Evolutionary conservation across 176 grass and related monocot species (phyloP), one percentile per base, ranked within the genome.

Genomic region (Metroxylon sagu): DNA sequence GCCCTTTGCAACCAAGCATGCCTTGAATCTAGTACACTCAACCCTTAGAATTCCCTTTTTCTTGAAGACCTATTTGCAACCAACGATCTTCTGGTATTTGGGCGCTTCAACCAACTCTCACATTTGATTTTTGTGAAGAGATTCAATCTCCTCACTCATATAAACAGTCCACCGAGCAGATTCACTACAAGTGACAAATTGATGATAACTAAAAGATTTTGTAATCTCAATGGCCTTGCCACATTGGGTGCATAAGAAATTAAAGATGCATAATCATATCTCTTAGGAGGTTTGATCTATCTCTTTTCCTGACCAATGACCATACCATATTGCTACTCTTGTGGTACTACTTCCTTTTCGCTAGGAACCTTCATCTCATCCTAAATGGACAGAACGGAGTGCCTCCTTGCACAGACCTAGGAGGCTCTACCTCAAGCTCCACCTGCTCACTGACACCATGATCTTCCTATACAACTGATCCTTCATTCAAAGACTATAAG

Each of bases 51-150:
- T 31, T 50, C 27, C 28, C 15, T 74, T 18, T 2, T 56, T 66
- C 50, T 63, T 67, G 4, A 73, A 80, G 19, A 74, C 28, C 61
- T 26, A 80, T 52, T 80, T 80, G 6, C 50, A 74, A 26, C 43
- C 70, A 19, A 80, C 5, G 48, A 79, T 48, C 6, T 74, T 74
- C 8, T 4, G 30, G 18, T 69, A 30, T 68, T 74, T 56, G 1
- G 61, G 55, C 18, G 19, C 3, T 18, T 73, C 26, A 4, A 80
- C 62, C 1, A 69, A 54, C 8, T 67, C 57, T 55, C 28, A 80
- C 21, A n/a, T 72, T 1, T 57, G 4, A 61, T 74, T 80, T 80
- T 56, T 68, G 3, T 80, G 17, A 26, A 74, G 19, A 56, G 23
- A 64, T 23, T 61, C 21, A 30, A 71, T 78, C 8, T 65, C 19